Conservation (phyloP, 345 rosid genomes). For the Aquilaria sinensis region DNA sequence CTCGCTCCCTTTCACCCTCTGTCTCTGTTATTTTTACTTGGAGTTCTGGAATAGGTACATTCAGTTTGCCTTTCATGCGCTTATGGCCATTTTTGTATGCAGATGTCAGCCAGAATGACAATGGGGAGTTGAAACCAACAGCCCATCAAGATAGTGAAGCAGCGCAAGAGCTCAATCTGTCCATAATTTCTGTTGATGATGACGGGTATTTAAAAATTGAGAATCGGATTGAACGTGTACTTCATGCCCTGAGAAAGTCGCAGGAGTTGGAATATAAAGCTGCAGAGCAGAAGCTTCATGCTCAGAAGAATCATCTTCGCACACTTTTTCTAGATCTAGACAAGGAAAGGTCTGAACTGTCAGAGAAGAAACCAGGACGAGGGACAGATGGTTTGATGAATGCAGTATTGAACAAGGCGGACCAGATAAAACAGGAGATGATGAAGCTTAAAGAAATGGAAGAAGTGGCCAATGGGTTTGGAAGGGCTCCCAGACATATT, state of each 20-base stretch:
- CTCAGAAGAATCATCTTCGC: constrained; percentile 49
- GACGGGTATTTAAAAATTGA: constrained; percentile 47
- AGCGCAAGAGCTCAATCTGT: constrained; percentile 15
- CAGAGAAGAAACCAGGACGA: constrained; percentile 16
- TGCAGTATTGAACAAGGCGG: constrained; percentile 31
- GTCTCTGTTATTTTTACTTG: not conserved
- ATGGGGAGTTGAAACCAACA: constrained; percentile 19
- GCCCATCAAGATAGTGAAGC: constrained; percentile 19
- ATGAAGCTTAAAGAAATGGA: constrained; percentile 52
- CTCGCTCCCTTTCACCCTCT: not conserved
- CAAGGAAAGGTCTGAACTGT: constrained; percentile 43
- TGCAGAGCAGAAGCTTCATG: constrained; percentile 51
- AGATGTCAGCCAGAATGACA: constrained; percentile 27
- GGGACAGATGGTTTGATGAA: constrained; percentile 24
- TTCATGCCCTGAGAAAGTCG: constrained; percentile 39
- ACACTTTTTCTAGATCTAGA: constrained; percentile 49
- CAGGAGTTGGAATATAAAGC: constrained; percentile 50
- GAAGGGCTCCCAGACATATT: constrained; percentile 40
- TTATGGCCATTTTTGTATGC: constrained; percentile 5
- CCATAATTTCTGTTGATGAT: constrained; percentile 25
- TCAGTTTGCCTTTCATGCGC: not conserved
- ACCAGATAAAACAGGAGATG: constrained; percentile 46
- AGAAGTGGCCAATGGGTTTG: constrained; percentile 67
- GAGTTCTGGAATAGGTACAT: not conserved
- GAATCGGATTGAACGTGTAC: constrained; percentile 45